A percentile compares a stretch with the other conserved stretches of the same genome.
These are phyloP conservation scores for Penicillium aurantiogriseum DNA, from an alignment of 2,329 filamentous ascomycete genomes.

Conservation along the genomic window DNA sequence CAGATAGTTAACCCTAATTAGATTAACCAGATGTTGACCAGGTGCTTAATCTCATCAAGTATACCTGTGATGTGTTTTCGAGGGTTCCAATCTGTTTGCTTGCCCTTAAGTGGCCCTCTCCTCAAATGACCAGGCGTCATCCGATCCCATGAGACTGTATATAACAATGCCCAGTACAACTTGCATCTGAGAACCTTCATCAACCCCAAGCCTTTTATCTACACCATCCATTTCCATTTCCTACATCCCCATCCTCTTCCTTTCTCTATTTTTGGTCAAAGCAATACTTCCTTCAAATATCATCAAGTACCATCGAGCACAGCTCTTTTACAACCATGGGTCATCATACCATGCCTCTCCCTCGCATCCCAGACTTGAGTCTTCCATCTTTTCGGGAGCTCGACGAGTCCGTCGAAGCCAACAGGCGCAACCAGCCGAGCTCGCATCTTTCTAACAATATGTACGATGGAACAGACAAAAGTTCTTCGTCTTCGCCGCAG, in stretches of 20 bases:
- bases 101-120: not conserved
- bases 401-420: not conserved
- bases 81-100: not conserved
- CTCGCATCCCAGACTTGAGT: not conserved
- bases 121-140: not conserved
- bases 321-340: not conserved
- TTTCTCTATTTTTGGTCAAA: not conserved
- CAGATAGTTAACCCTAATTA: not conserved
- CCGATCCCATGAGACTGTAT: constrained; percentile 1
- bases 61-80: not conserved
- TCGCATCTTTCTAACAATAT: not conserved
- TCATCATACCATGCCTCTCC: not conserved
- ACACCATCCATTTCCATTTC: not conserved
- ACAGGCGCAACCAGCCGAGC: not conserved
- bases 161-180: constrained; percentile 2
- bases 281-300: not conserved
- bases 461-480: not conserved
- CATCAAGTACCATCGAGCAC: not conserved
- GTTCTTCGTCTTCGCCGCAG: not conserved
- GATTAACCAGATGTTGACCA: not conserved
- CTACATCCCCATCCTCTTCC: not conserved
- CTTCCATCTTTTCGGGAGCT: constrained; percentile 11
- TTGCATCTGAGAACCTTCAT: constrained; percentile 10
- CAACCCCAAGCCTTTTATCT: constrained; percentile 8
- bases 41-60: not conserved